phyloP scores from a whole-genome alignment of 257 asterid species.

The Solanum medicagineum region DNA sequence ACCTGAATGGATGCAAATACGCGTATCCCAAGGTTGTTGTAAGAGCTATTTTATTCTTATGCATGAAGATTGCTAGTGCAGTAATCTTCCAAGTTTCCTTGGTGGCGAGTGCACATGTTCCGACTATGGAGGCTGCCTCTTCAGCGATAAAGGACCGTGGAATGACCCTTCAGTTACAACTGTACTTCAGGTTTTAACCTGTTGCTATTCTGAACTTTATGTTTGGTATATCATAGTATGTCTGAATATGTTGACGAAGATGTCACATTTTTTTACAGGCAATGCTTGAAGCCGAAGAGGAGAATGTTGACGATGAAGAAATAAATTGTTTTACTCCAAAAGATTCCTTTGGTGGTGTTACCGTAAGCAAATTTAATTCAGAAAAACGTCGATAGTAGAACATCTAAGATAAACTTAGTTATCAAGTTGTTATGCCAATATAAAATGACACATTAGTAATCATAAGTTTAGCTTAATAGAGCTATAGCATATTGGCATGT shows the following conservation, averaged over 20 bases:
- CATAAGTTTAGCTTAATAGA: no score
- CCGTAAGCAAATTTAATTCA: constrained; percentile 12
- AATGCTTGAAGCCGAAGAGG: constrained; percentile 27
- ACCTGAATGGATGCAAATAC: neutral
- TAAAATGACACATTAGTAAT: neutral
- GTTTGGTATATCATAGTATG: neutral
- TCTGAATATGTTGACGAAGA: neutral
- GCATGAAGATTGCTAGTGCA: constrained; percentile 1
- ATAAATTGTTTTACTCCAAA: neutral
- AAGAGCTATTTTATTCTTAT: neutral
- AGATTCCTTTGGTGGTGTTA: constrained; percentile 4
- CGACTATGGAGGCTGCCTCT: constrained; percentile 44
- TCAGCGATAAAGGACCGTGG: constrained; percentile 78
- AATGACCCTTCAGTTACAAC: constrained; percentile 42
- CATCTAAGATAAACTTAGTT: neutral
- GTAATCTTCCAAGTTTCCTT: constrained; percentile 61
- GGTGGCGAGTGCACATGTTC: constrained; percentile 63
- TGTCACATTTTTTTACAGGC: constrained; percentile 13
- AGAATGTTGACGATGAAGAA: neutral
- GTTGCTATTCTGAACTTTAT: neutral
- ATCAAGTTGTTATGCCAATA: neutral
- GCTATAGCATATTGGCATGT: no score
- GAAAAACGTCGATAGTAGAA: neutral
- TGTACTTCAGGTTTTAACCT: constrained; percentile 28
- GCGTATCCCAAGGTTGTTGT: neutral